Percentiles rank a stretch among this genome's conserved stretches.
Conservation (phyloP, 345 rosid genomes). For the Mangifera indica region DNA sequence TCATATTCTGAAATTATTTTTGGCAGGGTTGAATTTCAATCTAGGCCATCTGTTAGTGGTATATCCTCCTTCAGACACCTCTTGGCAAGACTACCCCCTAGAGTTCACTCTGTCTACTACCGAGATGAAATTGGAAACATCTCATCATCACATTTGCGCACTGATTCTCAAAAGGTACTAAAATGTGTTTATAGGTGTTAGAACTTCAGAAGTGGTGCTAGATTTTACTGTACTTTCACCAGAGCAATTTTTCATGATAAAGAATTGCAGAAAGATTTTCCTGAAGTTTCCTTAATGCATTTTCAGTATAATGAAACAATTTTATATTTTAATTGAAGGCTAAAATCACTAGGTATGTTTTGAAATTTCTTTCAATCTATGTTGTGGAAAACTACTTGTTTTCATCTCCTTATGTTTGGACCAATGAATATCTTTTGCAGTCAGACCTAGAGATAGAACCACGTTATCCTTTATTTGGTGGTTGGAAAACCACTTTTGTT, state of each 20-base stretch:
- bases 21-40: slow-evolving; percentile 96
- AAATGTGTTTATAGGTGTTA: neutral
- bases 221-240: neutral
- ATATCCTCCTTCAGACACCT: slow-evolving; percentile 79
- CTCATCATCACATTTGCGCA: slow-evolving; percentile 82
- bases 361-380: slow-evolving; percentile 4
- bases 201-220: neutral
- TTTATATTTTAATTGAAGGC: neutral
- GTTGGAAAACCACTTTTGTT: slow-evolving; percentile 94
- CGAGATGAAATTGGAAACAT: slow-evolving; percentile 94
- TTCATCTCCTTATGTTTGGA: slow-evolving; percentile 16
- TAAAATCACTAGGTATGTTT: neutral
- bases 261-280: neutral
- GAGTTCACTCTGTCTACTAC: slow-evolving; percentile 93
- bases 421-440: slow-evolving; percentile 43
- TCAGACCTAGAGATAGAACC: slow-evolving; percentile 97
- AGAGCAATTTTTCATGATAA: neutral
- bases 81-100: slow-evolving; percentile 83
- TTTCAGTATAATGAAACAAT: neutral
- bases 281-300: slow-evolving; percentile 2
- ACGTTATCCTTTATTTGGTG: slow-evolving; percentile 95
- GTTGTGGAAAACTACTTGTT: neutral
- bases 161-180: slow-evolving; percentile 56
- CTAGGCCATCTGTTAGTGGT: slow-evolving; percentile 60
- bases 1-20: slow-evolving; percentile 23